A percentile compares a stretch with the other conserved stretches of the same genome.
Evolutionary conservation across 441 rosid genomes (phyloP).

Genomic region (Aleurites moluccanus): DNA sequence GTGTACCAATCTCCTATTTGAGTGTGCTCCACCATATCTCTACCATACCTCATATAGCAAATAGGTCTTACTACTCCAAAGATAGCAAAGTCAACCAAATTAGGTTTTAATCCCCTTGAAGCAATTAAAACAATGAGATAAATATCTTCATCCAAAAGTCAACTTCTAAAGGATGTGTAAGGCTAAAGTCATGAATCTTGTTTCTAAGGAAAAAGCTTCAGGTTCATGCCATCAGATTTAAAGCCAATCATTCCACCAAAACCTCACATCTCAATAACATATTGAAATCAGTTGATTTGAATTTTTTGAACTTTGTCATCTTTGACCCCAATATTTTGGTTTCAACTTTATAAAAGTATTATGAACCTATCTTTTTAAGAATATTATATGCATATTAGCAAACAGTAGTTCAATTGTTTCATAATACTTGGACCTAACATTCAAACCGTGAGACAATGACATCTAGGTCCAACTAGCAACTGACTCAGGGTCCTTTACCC

Average conservation of each 20-base stretch:
- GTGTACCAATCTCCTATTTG: slow-evolving; percentile 74
- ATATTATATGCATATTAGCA: too few relatives aligned
- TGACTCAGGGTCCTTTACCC: neutral
- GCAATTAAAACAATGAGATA: neutral
- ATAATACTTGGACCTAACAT: neutral
- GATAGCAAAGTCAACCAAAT: slow-evolving; percentile 81
- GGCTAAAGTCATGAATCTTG: neutral
- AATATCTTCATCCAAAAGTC: neutral
- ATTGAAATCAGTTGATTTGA: neutral
- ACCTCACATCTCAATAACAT: too few relatives aligned
- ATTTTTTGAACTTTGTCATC: too few relatives aligned
- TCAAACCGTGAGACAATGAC: neutral
- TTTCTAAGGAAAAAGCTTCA: slow-evolving; percentile 12
- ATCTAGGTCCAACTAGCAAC: neutral
- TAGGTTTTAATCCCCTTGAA: slow-evolving; percentile 74
- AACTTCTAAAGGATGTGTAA: neutral
- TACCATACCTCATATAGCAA: slow-evolving; percentile 70
- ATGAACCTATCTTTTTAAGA: too few relatives aligned
- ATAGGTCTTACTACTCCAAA: slow-evolving; percentile 87
- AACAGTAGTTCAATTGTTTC: neutral
- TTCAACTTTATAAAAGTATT: too few relatives aligned
- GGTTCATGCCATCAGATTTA: neutral
- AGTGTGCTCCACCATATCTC: slow-evolving; percentile 80
- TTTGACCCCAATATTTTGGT: too few relatives aligned
- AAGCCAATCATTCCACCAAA: neutral